These are phyloP conservation scores for Pyrus hybrid DNA, from an alignment of 331 rosid genomes.

Conservation along the genomic window DNA sequence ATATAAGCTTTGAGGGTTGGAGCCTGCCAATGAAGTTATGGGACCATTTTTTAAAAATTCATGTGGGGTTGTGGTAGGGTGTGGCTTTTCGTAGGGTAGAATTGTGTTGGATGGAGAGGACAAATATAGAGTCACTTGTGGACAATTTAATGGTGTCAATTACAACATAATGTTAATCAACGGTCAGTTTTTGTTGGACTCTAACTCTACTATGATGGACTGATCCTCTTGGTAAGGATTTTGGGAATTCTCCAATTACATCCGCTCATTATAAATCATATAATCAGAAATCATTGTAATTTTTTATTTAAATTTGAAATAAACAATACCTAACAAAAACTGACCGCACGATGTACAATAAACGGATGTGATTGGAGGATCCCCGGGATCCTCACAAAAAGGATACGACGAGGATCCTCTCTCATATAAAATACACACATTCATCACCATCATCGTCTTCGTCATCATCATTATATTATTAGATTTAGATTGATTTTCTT, in stretches of 20 bases:
- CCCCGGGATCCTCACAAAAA: no score
- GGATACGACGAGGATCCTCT: no score
- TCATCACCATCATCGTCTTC: background rate
- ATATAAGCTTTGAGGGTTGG: background rate
- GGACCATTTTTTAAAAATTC: background rate
- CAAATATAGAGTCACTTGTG: background rate
- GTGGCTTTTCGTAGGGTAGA: background rate
- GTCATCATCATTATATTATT: background rate
- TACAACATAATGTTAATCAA: background rate
- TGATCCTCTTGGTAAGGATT: no score
- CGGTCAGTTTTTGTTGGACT: background rate
- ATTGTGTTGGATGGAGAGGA: background rate
- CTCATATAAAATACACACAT: background rate
- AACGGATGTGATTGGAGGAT: no score
- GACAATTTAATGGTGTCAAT: background rate
- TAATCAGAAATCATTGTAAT: no score
- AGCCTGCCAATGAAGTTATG: background rate
- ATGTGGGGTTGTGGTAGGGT: background rate
- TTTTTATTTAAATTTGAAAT: no score
- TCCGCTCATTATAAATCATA: no score
- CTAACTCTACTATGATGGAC: background rate
- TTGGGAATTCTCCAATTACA: no score
- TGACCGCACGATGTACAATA: no score
- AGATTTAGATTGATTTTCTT: background rate
- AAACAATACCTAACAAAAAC: no score